These are phyloP conservation scores for Melampsora americana DNA, from an alignment of 1,284 basidiomycete genomes.

Conservation along the genomic window DNA sequence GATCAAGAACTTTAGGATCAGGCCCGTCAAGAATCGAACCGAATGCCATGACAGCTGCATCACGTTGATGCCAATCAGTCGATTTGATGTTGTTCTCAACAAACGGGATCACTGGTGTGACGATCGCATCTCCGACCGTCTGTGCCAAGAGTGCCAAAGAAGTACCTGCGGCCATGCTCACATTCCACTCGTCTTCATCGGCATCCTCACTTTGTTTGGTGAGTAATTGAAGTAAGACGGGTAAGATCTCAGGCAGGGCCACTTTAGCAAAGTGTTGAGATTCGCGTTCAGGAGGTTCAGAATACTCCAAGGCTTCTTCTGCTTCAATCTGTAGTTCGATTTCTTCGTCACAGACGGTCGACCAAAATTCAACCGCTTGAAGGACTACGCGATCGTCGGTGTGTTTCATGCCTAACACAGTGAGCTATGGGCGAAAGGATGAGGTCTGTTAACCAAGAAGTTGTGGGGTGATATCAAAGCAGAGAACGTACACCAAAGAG, in stretches of 20 bases:
- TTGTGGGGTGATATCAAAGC: background rate
- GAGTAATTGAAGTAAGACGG: constrained; percentile 82
- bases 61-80: constrained; percentile 88
- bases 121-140: constrained; percentile 85
- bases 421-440: constrained; percentile 58
- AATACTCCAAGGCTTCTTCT: constrained; percentile 85
- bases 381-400: constrained; percentile 83
- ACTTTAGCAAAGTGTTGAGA: constrained; percentile 90
- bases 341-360: constrained; percentile 97
- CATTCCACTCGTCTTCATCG: constrained; percentile 98
- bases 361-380: constrained; percentile 99
- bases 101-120: constrained; percentile 90
- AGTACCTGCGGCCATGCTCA: constrained; percentile 94
- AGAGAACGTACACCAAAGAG: constrained; percentile 77
- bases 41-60: constrained; percentile 97
- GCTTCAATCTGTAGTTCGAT: constrained; percentile 88
- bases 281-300: constrained; percentile 80
- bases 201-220: constrained; percentile 94
- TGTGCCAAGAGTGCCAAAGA: constrained; percentile 84
- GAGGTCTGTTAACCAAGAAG: too few species aligned
- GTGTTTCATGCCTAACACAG: constrained; percentile 97
- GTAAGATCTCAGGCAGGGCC: constrained; percentile 88
- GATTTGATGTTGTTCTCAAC: constrained; percentile 93
- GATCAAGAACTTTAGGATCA: constrained; percentile 76
- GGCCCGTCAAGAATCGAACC: constrained; percentile 96